These are phyloP conservation scores for Penicillium argentinense DNA, from an alignment of 495 filamentous ascomycete genomes.

Conservation along the genomic window DNA sequence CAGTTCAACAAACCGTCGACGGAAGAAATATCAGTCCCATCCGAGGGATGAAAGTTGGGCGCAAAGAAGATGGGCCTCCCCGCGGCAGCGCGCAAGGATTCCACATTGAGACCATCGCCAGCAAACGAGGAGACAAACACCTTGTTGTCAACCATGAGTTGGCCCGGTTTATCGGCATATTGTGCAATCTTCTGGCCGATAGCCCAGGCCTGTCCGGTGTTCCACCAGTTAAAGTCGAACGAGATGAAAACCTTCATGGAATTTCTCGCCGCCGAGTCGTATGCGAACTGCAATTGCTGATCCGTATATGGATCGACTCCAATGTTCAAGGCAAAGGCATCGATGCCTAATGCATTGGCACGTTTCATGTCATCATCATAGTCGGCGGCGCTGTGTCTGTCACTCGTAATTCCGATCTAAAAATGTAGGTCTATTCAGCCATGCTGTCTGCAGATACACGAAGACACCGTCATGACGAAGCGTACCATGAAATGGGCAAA, in stretches of 20 bases:
- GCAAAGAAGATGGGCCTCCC: slow-evolving; percentile 54
- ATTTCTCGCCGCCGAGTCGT: slow-evolving; percentile 56
- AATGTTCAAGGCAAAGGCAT: slow-evolving; percentile 62
- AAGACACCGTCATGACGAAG: too few species aligned
- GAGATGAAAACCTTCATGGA: slow-evolving; percentile 61
- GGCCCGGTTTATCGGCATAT: slow-evolving; percentile 48
- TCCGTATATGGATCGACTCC: slow-evolving; percentile 53
- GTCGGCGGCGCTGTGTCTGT: slow-evolving; percentile 48
- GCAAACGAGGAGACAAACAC: slow-evolving; percentile 57
- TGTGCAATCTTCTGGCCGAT: slow-evolving; percentile 51
- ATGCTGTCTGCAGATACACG: not conserved
- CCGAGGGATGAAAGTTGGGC: slow-evolving; percentile 53
- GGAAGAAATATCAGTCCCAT: slow-evolving; percentile 28
- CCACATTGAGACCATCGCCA: slow-evolving; percentile 51
- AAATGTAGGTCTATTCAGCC: not conserved
- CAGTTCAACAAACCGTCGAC: slow-evolving; percentile 59
- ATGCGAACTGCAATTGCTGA: slow-evolving; percentile 53
- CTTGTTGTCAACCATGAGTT: slow-evolving; percentile 55
- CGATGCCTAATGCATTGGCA: slow-evolving; percentile 54
- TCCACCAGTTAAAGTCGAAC: slow-evolving; percentile 60
- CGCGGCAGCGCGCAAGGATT: slow-evolving; percentile 40
- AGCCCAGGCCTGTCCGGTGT: slow-evolving; percentile 36
- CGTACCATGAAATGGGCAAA: slow-evolving; percentile 61
- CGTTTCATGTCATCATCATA: slow-evolving; percentile 58
- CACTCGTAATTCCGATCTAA: slow-evolving; percentile 55